Conservation (phyloP, 176 grass and related monocot genomes). For the Urochloa ruziziensis region DNA sequence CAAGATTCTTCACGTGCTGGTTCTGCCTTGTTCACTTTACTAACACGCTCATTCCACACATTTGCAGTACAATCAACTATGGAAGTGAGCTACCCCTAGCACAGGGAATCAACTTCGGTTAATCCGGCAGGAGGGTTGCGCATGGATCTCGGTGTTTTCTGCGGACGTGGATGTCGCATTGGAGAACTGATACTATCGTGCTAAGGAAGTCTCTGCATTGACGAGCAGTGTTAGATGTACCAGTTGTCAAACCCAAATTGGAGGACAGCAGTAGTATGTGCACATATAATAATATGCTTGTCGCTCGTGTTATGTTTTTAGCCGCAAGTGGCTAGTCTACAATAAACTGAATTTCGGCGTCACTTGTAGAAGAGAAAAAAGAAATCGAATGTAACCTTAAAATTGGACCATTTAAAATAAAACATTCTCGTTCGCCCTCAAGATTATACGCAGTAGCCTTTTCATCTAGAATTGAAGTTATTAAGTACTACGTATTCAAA, state of each 20-base stretch:
- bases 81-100: slow-evolving; percentile 94
- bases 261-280: background rate
- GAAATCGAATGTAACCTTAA: background rate
- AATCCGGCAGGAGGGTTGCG: background rate
- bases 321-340: background rate
- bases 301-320: background rate
- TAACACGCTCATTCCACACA: background rate
- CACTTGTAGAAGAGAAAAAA: background rate
- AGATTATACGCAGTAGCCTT: background rate
- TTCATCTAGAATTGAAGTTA: background rate
- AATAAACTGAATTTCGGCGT: background rate
- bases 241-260: slow-evolving; percentile 7
- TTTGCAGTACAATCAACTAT: slow-evolving; percentile 96
- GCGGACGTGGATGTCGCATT: background rate
- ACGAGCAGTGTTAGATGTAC: background rate
- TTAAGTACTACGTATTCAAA: background rate
- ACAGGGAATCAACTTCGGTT: slow-evolving; percentile 94
- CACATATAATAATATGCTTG: slow-evolving; percentile 19
- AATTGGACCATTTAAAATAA: background rate
- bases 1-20: background rate
- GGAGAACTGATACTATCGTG: background rate
- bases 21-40: background rate
- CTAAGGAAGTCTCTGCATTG: background rate
- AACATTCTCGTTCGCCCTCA: background rate
- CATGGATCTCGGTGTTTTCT: slow-evolving; percentile 15